Conservation (phyloP, 2,329 filamentous ascomycete species). For the Seiridium cupressi region DNA sequence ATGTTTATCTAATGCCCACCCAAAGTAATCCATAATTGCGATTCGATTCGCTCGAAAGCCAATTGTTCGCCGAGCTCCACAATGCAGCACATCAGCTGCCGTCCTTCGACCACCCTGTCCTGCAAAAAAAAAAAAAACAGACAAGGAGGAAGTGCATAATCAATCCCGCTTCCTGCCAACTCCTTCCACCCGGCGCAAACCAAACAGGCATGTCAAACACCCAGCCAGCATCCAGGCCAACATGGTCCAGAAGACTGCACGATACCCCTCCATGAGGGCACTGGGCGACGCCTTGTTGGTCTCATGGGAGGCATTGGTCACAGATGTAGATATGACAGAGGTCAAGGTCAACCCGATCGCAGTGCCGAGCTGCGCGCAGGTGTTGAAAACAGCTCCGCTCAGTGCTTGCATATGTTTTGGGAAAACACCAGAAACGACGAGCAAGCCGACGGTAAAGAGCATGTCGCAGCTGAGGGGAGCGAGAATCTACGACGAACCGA, state of each 20-base stretch:
- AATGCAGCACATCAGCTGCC: too few species aligned
- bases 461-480: not conserved
- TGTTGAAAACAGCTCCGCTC: conserved; percentile 11
- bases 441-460: not conserved
- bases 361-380: conserved; percentile 11
- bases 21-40: too few species aligned
- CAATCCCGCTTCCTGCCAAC: conserved; percentile 2
- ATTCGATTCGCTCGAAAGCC: too few species aligned
- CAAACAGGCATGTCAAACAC: not conserved
- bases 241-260: conserved; percentile 11
- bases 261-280: conserved; percentile 10
- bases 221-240: not conserved
- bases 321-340: conserved; percentile 6
- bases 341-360: conserved; percentile 9
- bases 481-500: not conserved
- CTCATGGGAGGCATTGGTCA: conserved; percentile 2
- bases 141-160: not conserved
- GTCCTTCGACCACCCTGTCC: too few species aligned
- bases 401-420: conserved; percentile 8
- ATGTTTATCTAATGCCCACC: too few species aligned
- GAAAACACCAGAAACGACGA: conserved; percentile 7
- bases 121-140: not conserved
- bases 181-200: not conserved
- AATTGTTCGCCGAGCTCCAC: too few species aligned
- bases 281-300: conserved; percentile 1